A percentile compares a stretch with the other conserved stretches of the same genome.
Evolutionary conservation across 1,284 basidiomycete species (phyloP).

Genomic region (Tylopilus sp.): DNA sequence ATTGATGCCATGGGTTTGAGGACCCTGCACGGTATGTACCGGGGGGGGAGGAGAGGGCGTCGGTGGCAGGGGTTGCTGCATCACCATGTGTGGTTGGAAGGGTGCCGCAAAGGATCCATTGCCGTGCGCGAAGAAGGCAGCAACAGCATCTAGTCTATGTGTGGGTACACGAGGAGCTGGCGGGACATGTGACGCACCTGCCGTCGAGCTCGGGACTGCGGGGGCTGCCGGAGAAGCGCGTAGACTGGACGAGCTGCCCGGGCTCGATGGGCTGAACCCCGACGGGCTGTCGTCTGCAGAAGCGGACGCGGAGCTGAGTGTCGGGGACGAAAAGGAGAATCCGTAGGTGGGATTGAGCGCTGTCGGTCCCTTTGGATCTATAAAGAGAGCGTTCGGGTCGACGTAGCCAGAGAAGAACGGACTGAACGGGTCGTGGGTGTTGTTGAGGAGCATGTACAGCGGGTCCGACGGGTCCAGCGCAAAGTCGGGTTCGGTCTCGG

Average conservation of each 20-base stretch:
- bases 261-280: slow-evolving; percentile 24
- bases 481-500: slow-evolving; percentile 28
- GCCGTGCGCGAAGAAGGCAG: slow-evolving; percentile 20
- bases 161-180: not conserved
- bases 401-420: slow-evolving; percentile 48
- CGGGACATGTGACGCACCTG: slow-evolving; percentile 16
- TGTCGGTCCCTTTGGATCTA: slow-evolving; percentile 27
- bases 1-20: slow-evolving; percentile 28
- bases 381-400: slow-evolving; percentile 64
- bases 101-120: slow-evolving; percentile 34
- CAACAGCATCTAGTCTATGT: slow-evolving; percentile 16
- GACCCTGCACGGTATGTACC: slow-evolving; percentile 26
- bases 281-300: slow-evolving; percentile 29
- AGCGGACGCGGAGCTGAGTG: slow-evolving; percentile 31
- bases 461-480: slow-evolving; percentile 50
- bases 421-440: slow-evolving; percentile 42
- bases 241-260: slow-evolving; percentile 17
- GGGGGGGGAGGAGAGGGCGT: slow-evolving; percentile 39
- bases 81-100: slow-evolving; percentile 22
- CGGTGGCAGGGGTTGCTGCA: slow-evolving; percentile 31
- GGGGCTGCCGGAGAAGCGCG: slow-evolving; percentile 21
- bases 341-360: slow-evolving; percentile 39
- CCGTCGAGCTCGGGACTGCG: not conserved
- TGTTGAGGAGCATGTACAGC: slow-evolving; percentile 52
- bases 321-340: slow-evolving; percentile 42